Base-by-base conservation (phyloP, 2,329 filamentous ascomycete species). In the Phialemonium atrogriseum region DNA sequence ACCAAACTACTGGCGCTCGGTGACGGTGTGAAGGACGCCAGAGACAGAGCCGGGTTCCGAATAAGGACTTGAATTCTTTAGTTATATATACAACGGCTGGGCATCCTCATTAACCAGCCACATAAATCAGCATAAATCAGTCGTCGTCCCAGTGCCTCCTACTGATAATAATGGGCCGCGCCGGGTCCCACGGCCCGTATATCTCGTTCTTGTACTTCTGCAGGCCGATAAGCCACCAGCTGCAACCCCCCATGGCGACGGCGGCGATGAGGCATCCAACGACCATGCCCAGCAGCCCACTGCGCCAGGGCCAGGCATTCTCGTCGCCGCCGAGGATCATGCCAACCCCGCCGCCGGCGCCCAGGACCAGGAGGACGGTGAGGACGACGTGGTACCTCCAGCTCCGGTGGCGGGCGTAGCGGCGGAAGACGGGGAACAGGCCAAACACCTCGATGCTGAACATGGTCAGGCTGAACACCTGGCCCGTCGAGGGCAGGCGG, bases 191-290 rank as follows among this genome's bases (percentile, higher is more conserved):
- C 2, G 91, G 91, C 25, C 91, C 91, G 50, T 88, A 85, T 44
- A 98, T 95, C 60, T 96, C 91, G 55, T 96, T 96, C 67, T 98
- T 98, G 60, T 96, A 98, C 62, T 94, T 89, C 60, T 98, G 91
- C 56, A 98, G 58, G 7, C 87, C 84, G 50, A 98, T 96, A 41
- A 98, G 62, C 88, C 91, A 96, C 89, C 88, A 96, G 52, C 86
- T 94, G 55, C 88, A 95, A 10, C 87, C 81, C 2, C 89, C 91
- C 77, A 95, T 94, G 3, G 78, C 79, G 33, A 94, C 55, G 5
- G 79, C 76, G 1, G 83, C 80, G 14, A 86, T 65, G 8, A 89
- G 49, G n/a, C 77, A 73, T 5, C 85, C 85, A 5, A 94, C 64
- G 1, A 89, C 55, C 42, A 85, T 79, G 10, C 91, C 91, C 3